Conservation (phyloP, 2,329 filamentous ascomycete species). For the Sclerotinia glacialis region DNA sequence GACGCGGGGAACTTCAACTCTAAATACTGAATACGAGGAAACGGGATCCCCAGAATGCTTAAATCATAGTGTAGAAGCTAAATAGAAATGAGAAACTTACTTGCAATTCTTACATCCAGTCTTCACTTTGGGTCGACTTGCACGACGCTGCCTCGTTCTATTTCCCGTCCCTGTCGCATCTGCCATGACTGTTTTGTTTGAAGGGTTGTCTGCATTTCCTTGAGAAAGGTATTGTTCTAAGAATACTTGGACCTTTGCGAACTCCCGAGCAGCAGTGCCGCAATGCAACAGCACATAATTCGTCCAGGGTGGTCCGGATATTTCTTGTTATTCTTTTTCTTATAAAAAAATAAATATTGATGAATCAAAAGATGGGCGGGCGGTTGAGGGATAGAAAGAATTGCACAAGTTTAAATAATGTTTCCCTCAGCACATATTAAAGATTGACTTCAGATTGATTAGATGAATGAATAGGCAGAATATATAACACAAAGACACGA, state of each 20-base stretch:
- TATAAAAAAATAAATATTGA: too few relatives aligned
- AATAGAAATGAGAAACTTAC: constrained; percentile 44
- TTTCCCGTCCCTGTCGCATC: constrained; percentile 4
- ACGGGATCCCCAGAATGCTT: constrained; percentile 6
- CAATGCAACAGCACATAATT: constrained; percentile 6
- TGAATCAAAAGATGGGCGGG: not conserved
- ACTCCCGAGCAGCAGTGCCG: not conserved
- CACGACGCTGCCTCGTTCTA: constrained; percentile 28
- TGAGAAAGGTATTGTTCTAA: not conserved
- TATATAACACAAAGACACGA: constrained; percentile 15
- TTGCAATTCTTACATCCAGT: constrained; percentile 68
- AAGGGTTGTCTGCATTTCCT: constrained; percentile 15
- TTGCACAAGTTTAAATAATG: not conserved
- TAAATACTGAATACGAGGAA: not conserved
- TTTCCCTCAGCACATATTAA: not conserved
- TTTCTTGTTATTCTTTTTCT: too few relatives aligned
- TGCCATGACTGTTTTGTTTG: constrained; percentile 19
- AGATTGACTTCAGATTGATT: not conserved
- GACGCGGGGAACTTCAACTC: constrained; percentile 18
- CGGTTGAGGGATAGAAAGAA: not conserved
- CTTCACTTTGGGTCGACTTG: constrained; percentile 54
- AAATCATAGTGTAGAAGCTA: constrained; percentile 29
- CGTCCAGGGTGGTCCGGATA: not conserved
- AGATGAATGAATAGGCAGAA: constrained; percentile 19
- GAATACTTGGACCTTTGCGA: constrained; percentile 2